Evolutionary conservation across 495 filamentous ascomycete genomes (phyloP).

Genomic region (Aspergillus funiculosus): DNA sequence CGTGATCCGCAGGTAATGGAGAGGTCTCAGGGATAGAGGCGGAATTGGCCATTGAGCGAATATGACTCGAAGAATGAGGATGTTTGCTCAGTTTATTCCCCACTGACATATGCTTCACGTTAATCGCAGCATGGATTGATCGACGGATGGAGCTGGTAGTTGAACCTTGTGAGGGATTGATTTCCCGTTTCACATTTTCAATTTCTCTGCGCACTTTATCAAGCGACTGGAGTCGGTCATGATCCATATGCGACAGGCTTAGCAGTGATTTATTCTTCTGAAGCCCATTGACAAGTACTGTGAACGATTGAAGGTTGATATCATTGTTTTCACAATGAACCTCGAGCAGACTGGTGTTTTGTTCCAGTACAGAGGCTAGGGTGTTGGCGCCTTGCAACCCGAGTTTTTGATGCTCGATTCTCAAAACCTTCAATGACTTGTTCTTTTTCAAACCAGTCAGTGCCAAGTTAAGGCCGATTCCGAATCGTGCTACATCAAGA

Average conservation of each 20-base stretch:
- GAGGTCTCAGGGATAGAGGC: slow-evolving; percentile 23
- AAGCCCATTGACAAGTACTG: slow-evolving; percentile 66
- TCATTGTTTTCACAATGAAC: slow-evolving; percentile 75
- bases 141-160: slow-evolving; percentile 43
- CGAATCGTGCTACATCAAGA: slow-evolving; percentile 78
- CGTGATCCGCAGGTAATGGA: slow-evolving; percentile 35
- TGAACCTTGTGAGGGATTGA: slow-evolving; percentile 24
- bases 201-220: slow-evolving; percentile 57
- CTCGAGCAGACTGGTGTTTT: slow-evolving; percentile 59
- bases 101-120: slow-evolving; percentile 25
- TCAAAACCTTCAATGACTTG: slow-evolving; percentile 64
- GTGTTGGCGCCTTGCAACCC: slow-evolving; percentile 70
- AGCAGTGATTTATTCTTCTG: slow-evolving; percentile 61
- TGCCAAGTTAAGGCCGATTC: slow-evolving; percentile 72
- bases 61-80: slow-evolving; percentile 20
- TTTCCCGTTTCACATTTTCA: slow-evolving; percentile 45
- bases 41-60: slow-evolving; percentile 19
- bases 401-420: slow-evolving; percentile 62
- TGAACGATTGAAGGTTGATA: slow-evolving; percentile 72
- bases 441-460: slow-evolving; percentile 73
- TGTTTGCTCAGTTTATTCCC: slow-evolving; percentile 34
- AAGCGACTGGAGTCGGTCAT: slow-evolving; percentile 55
- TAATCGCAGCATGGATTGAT: slow-evolving; percentile 40
- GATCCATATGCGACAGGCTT: slow-evolving; percentile 60
- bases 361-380: slow-evolving; percentile 67